phyloP scores from a whole-genome alignment of 2,329 filamentous ascomycete species.

The Aspergillus fumigatus region DNA sequence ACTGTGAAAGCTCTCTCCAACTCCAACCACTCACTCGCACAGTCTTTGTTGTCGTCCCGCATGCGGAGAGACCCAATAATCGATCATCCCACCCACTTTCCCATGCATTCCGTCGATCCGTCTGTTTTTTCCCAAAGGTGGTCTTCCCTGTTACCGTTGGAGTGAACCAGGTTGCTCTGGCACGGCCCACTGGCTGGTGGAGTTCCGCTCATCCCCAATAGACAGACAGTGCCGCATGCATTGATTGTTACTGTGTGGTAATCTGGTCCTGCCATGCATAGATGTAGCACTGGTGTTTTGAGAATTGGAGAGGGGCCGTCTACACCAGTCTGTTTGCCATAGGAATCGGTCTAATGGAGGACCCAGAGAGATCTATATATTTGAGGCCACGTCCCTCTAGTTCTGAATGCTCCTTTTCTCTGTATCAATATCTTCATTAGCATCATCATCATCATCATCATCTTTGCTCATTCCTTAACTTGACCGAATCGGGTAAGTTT shows the following conservation, averaged over 20 bases:
- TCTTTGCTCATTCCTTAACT: not conserved
- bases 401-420: not conserved
- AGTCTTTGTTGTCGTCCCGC: not conserved
- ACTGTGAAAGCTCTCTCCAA: not conserved
- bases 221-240: not conserved
- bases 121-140: not conserved
- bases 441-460: slow-evolving; percentile 5
- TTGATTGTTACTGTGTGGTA: too few relatives aligned
- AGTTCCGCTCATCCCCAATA: not conserved
- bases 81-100: not conserved
- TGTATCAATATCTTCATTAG: slow-evolving; percentile 1
- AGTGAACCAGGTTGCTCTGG: not conserved
- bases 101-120: not conserved
- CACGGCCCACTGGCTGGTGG: not conserved
- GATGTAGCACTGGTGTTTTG: not conserved
- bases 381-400: slow-evolving; percentile 10
- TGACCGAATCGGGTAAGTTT: not conserved
- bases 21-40: not conserved
- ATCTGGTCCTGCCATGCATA: not conserved
- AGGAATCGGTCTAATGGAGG: not conserved
- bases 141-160: too few relatives aligned
- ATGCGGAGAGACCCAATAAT: not conserved
- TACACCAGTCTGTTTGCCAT: not conserved
- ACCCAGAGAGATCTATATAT: slow-evolving; percentile 15
- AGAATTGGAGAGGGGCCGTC: slow-evolving; percentile 1